A percentile compares a stretch with the other conserved stretches of the same genome.
These are phyloP conservation scores for Dryadomyces sulphureus DNA, from an alignment of 2,329 filamentous ascomycete species.

Conservation along the genomic window DNA sequence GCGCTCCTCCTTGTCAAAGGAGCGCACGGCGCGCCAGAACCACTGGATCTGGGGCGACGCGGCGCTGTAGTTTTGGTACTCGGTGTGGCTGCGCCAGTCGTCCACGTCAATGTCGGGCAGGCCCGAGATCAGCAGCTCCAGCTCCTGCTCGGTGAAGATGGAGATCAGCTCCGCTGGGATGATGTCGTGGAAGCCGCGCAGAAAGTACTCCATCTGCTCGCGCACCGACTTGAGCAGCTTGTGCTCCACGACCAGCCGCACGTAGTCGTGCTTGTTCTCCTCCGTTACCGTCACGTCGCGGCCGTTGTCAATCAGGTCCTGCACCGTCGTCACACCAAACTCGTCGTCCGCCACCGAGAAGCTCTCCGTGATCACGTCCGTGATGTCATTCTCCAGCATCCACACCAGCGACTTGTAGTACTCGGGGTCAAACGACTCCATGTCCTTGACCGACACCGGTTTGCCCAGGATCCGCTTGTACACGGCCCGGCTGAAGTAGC, in stretches of 20 bases:
- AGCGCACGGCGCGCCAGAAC: conserved; percentile 97
- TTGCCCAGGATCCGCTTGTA: conserved; percentile 97
- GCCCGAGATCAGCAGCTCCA: conserved; percentile 91
- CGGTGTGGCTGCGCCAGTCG: conserved; percentile 98
- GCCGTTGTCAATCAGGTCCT: conserved; percentile 77
- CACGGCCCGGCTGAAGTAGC: conserved; percentile 95
- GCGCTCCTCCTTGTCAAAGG: conserved; percentile 96
- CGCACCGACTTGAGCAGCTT: conserved; percentile 83
- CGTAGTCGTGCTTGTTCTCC: conserved; percentile 97
- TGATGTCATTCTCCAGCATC: conserved; percentile 98
- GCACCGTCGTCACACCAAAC: conserved; percentile 76
- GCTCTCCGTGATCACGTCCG: conserved; percentile 90
- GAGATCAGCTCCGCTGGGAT: conserved; percentile 86
- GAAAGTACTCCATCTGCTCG: conserved; percentile 85
- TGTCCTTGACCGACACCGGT: conserved; percentile 92
- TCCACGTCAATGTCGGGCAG: conserved; percentile 95
- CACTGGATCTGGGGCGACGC: conserved; percentile 95
- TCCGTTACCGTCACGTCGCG: conserved; percentile 89
- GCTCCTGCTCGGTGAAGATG: conserved; percentile 97
- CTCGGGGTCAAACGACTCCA: conserved; percentile 96
- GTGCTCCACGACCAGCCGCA: conserved; percentile 87
- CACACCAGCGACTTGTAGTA: conserved; percentile 98
- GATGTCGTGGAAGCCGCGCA: conserved; percentile 95
- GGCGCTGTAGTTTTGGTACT: conserved; percentile 94
- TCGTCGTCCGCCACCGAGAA: conserved; percentile 90